Conservation (phyloP, 2,329 filamentous ascomycete species). For the Pseudocercospora crystallina region DNA sequence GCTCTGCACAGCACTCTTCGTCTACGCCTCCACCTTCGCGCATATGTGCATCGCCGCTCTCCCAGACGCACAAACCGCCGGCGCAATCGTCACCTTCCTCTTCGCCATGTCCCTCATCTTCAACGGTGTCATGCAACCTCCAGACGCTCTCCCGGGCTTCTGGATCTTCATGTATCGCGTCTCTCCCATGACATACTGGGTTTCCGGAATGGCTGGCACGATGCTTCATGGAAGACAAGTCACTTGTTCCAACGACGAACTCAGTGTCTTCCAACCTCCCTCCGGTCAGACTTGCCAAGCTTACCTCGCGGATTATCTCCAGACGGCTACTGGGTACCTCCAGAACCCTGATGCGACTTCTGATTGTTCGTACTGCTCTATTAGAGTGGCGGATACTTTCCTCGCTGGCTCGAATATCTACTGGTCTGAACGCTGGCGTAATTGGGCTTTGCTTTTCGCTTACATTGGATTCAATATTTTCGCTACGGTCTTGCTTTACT, state of each 20-base stretch:
- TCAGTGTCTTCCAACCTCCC: constrained; percentile 42
- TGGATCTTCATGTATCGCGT: constrained; percentile 77
- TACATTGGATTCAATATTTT: constrained; percentile 65
- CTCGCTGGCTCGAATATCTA: constrained; percentile 43
- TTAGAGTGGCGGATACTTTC: constrained; percentile 49
- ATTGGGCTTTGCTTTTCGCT: constrained; percentile 69
- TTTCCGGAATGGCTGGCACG: constrained; percentile 41
- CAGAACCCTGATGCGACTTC: constrained; percentile 45
- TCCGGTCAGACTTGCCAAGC: constrained; percentile 41
- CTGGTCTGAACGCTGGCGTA: constrained; percentile 60
- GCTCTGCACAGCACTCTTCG: constrained; percentile 64
- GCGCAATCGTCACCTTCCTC: constrained; percentile 53
- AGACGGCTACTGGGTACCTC: constrained; percentile 41
- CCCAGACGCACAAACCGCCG: constrained; percentile 67
- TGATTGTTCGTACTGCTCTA: constrained; percentile 52
- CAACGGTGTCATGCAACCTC: constrained; percentile 63
- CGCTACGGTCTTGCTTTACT: constrained; percentile 62
- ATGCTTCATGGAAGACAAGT: constrained; percentile 49
- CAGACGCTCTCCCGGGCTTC: constrained; percentile 61
- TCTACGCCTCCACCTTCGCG: constrained; percentile 71
- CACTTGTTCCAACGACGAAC: constrained; percentile 47
- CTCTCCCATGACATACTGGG: constrained; percentile 66
- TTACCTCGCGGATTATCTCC: constrained; percentile 48
- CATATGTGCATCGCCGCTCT: constrained; percentile 72
- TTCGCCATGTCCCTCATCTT: constrained; percentile 51